Percentiles rank a stretch among this genome's conserved stretches.
Conservation (phyloP, 2,329 filamentous ascomycete species). For the Hypocreales sp. region DNA sequence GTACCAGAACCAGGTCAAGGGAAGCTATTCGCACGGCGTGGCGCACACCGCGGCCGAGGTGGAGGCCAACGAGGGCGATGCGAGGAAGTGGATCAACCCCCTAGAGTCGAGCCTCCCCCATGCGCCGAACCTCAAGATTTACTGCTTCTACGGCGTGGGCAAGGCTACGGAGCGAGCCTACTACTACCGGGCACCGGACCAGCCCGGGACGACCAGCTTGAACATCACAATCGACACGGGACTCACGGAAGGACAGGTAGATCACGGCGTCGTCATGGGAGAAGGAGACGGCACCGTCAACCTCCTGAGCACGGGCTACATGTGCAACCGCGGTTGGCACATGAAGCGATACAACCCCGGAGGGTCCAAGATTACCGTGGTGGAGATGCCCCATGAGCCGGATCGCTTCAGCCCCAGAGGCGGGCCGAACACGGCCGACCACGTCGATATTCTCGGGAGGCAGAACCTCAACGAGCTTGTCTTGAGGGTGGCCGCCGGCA, state of each 20-base stretch:
- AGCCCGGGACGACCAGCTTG: slow-evolving; percentile 46
- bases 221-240: slow-evolving; percentile 62
- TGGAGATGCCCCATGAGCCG: slow-evolving; percentile 94
- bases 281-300: slow-evolving; percentile 96
- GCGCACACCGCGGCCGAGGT: slow-evolving; percentile 69
- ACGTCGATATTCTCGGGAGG: slow-evolving; percentile 88
- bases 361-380: slow-evolving; percentile 63
- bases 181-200: slow-evolving; percentile 63
- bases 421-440: slow-evolving; percentile 61
- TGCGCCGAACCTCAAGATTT: slow-evolving; percentile 83
- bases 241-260: slow-evolving; percentile 43
- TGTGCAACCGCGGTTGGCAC: slow-evolving; percentile 92
- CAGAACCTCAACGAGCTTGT: slow-evolving; percentile 85
- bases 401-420: slow-evolving; percentile 77
- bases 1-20: slow-evolving; percentile 60
- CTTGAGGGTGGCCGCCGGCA: slow-evolving; percentile 70
- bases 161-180: slow-evolving; percentile 89
- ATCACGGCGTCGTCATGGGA: slow-evolving; percentile 88
- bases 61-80: slow-evolving; percentile 62
- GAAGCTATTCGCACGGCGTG: slow-evolving; percentile 76
- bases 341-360: slow-evolving; percentile 90
- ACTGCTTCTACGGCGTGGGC: slow-evolving; percentile 92
- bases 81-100: slow-evolving; percentile 85
- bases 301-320: slow-evolving; percentile 81
- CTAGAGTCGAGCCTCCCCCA: slow-evolving; percentile 76